Percentiles rank a stretch among this genome's conserved stretches.
These are phyloP conservation scores for Euphorbia schlechtendalii DNA, from an alignment of 441 rosid species.

Conservation along the genomic window DNA sequence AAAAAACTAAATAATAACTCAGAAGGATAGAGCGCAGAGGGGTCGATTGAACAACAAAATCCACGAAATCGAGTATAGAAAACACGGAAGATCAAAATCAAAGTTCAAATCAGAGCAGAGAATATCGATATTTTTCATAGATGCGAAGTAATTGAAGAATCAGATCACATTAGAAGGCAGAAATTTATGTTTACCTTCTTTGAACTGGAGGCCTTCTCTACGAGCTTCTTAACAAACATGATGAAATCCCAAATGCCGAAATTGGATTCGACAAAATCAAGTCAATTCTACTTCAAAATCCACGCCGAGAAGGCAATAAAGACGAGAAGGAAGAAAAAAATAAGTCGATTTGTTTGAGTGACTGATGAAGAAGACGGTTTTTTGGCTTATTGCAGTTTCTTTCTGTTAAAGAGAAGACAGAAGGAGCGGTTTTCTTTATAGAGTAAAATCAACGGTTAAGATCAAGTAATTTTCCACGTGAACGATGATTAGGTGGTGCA, in stretches of 20 bases:
- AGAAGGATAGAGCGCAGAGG: not conserved
- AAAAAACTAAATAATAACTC: not conserved
- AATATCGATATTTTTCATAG: not conserved
- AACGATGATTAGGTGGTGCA: slow-evolving; percentile 9
- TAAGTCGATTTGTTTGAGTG: not conserved
- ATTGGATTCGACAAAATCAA: not conserved
- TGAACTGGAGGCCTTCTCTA: slow-evolving; percentile 55
- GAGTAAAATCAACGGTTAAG: not conserved
- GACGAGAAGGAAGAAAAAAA: not conserved
- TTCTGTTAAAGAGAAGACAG: not conserved
- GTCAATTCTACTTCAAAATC: slow-evolving; percentile 20
- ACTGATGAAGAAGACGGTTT: slow-evolving; percentile 7
- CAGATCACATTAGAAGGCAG: not conserved
- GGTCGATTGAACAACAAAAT: too few relatives aligned
- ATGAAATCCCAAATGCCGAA: not conserved
- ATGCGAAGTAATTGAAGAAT: not conserved
- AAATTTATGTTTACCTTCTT: slow-evolving; percentile 50
- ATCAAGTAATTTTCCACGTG: slow-evolving; percentile 8
- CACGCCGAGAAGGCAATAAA: slow-evolving; percentile 11
- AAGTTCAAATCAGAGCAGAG: not conserved
- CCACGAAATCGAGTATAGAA: too few relatives aligned
- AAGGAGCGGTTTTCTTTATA: slow-evolving; percentile 6
- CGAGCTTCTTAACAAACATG: slow-evolving; percentile 76
- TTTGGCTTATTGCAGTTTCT: slow-evolving; percentile 3
- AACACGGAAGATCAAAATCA: too few relatives aligned